Percentiles rank a stretch among this genome's conserved stretches.
Evolutionary conservation across 2,329 filamentous ascomycete species (phyloP).

Genomic region (Penicillium janthinellum): DNA sequence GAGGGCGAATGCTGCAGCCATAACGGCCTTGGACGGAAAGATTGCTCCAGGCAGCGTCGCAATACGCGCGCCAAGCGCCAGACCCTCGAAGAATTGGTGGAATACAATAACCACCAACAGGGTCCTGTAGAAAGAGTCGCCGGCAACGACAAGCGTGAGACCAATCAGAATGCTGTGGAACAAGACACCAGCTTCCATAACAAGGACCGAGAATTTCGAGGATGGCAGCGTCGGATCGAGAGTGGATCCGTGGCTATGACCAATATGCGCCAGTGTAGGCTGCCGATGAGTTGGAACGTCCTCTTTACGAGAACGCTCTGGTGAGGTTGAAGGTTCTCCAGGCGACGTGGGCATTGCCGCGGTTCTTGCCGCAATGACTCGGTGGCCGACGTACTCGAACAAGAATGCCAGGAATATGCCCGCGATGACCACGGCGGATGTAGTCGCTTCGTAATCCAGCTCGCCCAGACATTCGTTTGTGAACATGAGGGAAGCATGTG

Average conservation of each 20-base stretch:
- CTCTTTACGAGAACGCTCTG: slow-evolving; percentile 7
- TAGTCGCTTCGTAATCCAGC: slow-evolving; percentile 68
- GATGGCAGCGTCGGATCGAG: slow-evolving; percentile 36
- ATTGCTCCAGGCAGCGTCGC: slow-evolving; percentile 53
- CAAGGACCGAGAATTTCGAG: slow-evolving; percentile 63
- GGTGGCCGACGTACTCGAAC: slow-evolving; percentile 67
- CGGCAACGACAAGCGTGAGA: slow-evolving; percentile 48
- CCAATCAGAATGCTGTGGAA: slow-evolving; percentile 69
- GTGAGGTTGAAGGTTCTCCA: slow-evolving; percentile 4
- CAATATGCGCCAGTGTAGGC: slow-evolving; percentile 27
- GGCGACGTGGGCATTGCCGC: slow-evolving; percentile 20
- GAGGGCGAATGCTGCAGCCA: slow-evolving; percentile 66
- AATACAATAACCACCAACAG: slow-evolving; percentile 69
- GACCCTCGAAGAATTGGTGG: slow-evolving; percentile 77
- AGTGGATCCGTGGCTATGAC: slow-evolving; percentile 37
- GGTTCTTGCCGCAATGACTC: slow-evolving; percentile 50
- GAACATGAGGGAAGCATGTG: slow-evolving; percentile 74
- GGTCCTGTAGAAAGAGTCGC: slow-evolving; percentile 55
- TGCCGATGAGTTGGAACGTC: slow-evolving; percentile 11
- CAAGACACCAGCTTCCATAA: slow-evolving; percentile 72
- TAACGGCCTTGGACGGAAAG: slow-evolving; percentile 53
- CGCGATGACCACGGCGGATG: slow-evolving; percentile 71
- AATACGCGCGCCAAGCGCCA: slow-evolving; percentile 72
- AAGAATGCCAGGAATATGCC: slow-evolving; percentile 73
- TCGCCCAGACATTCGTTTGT: slow-evolving; percentile 67